Percentiles rank a stretch among this genome's conserved stretches.
These are phyloP conservation scores for Starmerella geochares DNA, from an alignment of 805 yeast species.

Conservation along the genomic window DNA sequence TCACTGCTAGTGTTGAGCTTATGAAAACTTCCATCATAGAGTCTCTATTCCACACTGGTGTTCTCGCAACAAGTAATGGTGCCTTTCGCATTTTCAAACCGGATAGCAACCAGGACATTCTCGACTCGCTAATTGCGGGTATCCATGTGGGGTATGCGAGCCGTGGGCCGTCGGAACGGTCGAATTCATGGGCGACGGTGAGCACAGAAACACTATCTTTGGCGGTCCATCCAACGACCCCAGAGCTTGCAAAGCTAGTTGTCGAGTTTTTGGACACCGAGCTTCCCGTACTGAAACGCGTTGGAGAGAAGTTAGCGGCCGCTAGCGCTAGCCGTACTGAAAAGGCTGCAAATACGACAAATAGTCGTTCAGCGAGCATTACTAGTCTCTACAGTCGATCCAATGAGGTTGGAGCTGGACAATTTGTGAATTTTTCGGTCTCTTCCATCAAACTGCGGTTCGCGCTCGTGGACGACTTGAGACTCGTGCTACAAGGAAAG, in stretches of 20 bases:
- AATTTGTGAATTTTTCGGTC: constrained; percentile 15
- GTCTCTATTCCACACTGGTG: constrained; percentile 22
- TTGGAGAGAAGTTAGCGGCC: constrained; percentile 1
- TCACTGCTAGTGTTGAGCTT: constrained; percentile 19
- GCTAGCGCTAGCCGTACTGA: background rate
- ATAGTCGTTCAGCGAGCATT: background rate
- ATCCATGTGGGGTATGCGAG: constrained; percentile 22
- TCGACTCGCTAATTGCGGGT: constrained; percentile 22
- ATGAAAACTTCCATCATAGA: constrained; percentile 4
- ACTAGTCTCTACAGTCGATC: background rate
- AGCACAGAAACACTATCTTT: constrained; percentile 18
- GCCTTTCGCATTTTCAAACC: constrained; percentile 21
- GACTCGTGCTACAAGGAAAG: constrained; percentile 15
- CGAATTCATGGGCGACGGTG: constrained; percentile 20
- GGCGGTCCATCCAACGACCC: constrained; percentile 15
- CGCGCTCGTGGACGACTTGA: constrained; percentile 17
- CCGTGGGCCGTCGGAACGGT: constrained; percentile 8
- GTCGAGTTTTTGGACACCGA: constrained; percentile 17
- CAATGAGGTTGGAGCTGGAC: constrained; percentile 3
- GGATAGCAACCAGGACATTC: constrained; percentile 15
- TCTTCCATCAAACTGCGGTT: constrained; percentile 12
- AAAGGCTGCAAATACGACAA: background rate
- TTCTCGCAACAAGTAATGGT: constrained; percentile 15
- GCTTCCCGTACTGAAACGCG: constrained; percentile 2
- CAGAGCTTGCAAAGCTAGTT: constrained; percentile 10